Evolutionary conservation across 345 rosid genomes (phyloP), one percentile per base, ranked within the genome.

Genomic region (Brassica incana): DNA sequence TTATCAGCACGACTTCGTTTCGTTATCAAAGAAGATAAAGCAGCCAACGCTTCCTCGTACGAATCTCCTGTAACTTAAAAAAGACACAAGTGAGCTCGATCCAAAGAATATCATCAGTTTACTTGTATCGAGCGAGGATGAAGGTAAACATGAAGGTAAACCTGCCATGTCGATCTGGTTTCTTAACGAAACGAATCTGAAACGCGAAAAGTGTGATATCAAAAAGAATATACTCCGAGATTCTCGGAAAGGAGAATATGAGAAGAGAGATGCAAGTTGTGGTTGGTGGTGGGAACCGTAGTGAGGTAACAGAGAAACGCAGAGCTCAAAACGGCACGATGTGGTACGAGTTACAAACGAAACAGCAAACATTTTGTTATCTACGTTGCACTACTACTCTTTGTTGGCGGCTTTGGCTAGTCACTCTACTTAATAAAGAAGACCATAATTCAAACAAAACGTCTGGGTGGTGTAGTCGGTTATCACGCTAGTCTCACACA

Each of bases 1-100:
- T 90, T 90, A 78, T 91, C 98, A 70, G 92, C 96, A 75, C 99
- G 99, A 71, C 80, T 93, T 71, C 92, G 90, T 64, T 93, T 91
- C 35, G 97, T 91, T 15, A 90, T 93, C 69, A 95, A 82, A 36
- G 99, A 93, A 6, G 97, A 93, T 69, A 95, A 76, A 59, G 92
- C 92, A 74, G 91, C 93, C 92, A 95, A 77, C 30, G 97, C 91
- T 80, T 86, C 96, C 15, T 88, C 91, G 36, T 88, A 95, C 27
- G 84, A 74, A 83, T 76, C 74, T 35, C 67, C 86, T 83, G 72
- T 23, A 14, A 38, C 71, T 38, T 33, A 33, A 5, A 2, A 43
- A n/a, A n/a, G n/a, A n/a, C n/a, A 56, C 58, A 40, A 69, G 77
- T 45, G 23, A 73, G 6, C 68, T 80, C 76, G 62, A 80, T 80